A percentile compares a stretch with the other conserved stretches of the same genome.
These are phyloP conservation scores for Aspergillus chevalieri DNA, from an alignment of 2,329 filamentous ascomycete species.

Conservation along the genomic window DNA sequence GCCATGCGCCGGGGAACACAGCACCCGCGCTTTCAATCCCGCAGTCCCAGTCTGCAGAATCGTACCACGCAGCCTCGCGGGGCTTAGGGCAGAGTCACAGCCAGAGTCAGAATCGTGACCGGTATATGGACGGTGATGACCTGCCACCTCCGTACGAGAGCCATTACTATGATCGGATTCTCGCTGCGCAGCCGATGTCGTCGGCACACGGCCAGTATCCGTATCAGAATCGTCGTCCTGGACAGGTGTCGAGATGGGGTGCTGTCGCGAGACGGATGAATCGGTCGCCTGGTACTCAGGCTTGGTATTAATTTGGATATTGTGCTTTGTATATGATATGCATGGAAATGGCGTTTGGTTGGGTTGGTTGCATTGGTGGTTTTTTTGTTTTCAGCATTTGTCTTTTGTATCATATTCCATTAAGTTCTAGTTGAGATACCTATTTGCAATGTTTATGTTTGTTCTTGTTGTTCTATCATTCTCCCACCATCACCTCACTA, in stretches of 20 bases:
- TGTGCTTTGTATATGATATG: not conserved
- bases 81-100: too few species aligned
- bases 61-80: too few species aligned
- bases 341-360: not conserved
- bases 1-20: too few species aligned
- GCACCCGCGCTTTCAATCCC: too few species aligned
- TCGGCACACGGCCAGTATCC: not conserved
- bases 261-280: conserved; percentile 18
- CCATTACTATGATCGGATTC: conserved; percentile 14
- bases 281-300: not conserved
- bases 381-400: not conserved
- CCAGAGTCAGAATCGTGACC: not conserved
- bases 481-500: too few species aligned
- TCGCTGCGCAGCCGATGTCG: not conserved
- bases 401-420: not conserved
- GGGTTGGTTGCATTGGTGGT: not conserved
- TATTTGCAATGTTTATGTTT: too few species aligned
- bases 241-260: conserved; percentile 17
- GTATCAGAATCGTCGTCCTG: not conserved
- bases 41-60: too few species aligned
- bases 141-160: conserved; percentile 24
- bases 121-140: conserved; percentile 1
- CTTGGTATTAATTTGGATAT: not conserved
- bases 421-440: too few species aligned
- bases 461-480: too few species aligned